Evolutionary conservation across 2,329 filamentous ascomycete genomes (phyloP), one percentile per base, ranked within the genome.

Genomic region (Plectosphaerella plurivora): DNA sequence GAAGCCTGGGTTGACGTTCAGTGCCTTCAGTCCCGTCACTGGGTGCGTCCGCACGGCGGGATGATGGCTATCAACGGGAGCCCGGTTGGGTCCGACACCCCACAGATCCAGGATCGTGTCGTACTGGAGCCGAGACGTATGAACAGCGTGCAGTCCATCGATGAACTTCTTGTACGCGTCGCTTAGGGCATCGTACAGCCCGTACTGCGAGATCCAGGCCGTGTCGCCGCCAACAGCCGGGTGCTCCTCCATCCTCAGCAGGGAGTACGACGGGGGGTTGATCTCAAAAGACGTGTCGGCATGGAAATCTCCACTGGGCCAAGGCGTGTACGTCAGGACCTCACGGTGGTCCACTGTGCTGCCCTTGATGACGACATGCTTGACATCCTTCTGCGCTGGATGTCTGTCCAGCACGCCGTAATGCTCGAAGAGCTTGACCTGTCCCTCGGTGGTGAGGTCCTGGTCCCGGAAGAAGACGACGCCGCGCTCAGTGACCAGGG

Each of bases 211-310:
- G 16, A 76, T 67, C 74, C 74, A 76, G 2, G 73, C 71, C 2
- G 74, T 78, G 52, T 77, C 74, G 1, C 73, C 74, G 2, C 74
- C 74, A 6, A 74, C 70, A 8, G 64, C 63, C 0, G 76, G 75
- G 53, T 76, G 73, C 50, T 76, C 73, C 57, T 78, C 73, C 72
- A 78, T 78, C 16, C 75, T 67, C 11, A 79, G 63, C n/a, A 79
- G 57, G 1, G 75, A 77, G 55, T 78, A 79, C 1, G 70, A 73
- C 0, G 76, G 76, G 2, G 75, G 75, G 54, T 79, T 78, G 53
- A 77, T 68, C 59, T 79, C 75, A 55, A 77, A 78, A 0, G 71
- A 75, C 2, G 74, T 77, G 58, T 79, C 76, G 25, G 75, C 72
- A 53, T 78, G 75, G 54, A 73, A 78, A 46, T 77, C 75, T 4